Conservation (phyloP, 78 protist genomes). For the Dictyostelium firmibasis region DNA sequence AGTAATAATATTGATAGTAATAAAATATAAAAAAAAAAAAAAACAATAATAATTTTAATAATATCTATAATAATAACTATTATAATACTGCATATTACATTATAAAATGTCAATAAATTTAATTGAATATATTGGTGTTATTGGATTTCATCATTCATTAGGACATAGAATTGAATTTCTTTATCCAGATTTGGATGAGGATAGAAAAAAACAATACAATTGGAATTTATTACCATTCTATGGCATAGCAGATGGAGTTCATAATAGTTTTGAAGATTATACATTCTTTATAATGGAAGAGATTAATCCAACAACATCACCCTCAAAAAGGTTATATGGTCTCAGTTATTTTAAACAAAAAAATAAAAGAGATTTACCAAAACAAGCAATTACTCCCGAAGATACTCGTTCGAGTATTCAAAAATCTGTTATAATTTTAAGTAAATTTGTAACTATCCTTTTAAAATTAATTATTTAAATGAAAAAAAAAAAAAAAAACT, state of each 20-base stretch:
- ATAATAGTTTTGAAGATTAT: slow-evolving; percentile 56
- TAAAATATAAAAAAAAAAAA: not conserved
- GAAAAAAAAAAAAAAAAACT: no score
- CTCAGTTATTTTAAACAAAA: slow-evolving; percentile 45
- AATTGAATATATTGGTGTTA: slow-evolving; percentile 55
- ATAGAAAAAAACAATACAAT: not conserved
- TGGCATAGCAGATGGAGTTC: slow-evolving; percentile 42
- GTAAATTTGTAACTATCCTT: slow-evolving; percentile 21
- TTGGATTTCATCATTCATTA: slow-evolving; percentile 61
- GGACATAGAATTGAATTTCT: slow-evolving; percentile 40
- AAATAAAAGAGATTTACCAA: slow-evolving; percentile 14
- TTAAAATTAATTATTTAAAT: no score
- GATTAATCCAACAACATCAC: slow-evolving; percentile 9
- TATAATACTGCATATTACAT: no score
- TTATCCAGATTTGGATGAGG: slow-evolving; percentile 18
- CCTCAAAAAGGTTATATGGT: slow-evolving; percentile 30
- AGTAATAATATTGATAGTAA: no score
- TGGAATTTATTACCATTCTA: slow-evolving; percentile 24
- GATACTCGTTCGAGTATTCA: slow-evolving; percentile 60
- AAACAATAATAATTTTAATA: no score
- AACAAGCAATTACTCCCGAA: not conserved
- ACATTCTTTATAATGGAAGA: slow-evolving; percentile 51
- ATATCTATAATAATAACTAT: no score
- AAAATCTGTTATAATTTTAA: slow-evolving; percentile 34
- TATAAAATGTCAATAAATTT: not conserved